These are phyloP conservation scores for Eucalyptus curtisii DNA, from an alignment of 345 rosid species.

Conservation along the genomic window DNA sequence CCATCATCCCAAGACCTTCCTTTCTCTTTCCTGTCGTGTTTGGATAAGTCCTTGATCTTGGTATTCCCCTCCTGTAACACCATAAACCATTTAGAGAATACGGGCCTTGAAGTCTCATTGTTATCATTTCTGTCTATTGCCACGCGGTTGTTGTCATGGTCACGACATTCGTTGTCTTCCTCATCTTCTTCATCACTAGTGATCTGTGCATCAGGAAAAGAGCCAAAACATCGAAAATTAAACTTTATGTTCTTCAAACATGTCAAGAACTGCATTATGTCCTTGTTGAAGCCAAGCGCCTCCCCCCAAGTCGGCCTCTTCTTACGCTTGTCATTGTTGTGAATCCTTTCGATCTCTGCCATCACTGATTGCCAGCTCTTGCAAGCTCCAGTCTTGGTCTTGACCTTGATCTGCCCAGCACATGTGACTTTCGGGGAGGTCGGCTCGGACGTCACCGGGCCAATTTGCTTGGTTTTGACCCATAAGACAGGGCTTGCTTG, in stretches of 20 bases:
- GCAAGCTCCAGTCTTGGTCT: constrained; percentile 36
- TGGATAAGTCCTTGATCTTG: neutral
- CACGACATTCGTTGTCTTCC: constrained; percentile 4
- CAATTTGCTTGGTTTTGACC: constrained; percentile 54
- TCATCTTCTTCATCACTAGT: constrained; percentile 11
- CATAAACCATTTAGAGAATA: constrained; percentile 36
- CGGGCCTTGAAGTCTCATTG: constrained; percentile 7
- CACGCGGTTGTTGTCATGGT: neutral
- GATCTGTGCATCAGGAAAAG: constrained; percentile 11
- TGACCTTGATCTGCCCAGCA: constrained; percentile 88
- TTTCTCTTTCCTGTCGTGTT: neutral
- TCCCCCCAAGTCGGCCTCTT: constrained; percentile 13
- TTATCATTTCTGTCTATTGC: neutral
- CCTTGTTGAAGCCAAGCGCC: constrained; percentile 21
- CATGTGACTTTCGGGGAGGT: constrained; percentile 91
- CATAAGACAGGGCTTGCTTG: constrained; percentile 50
- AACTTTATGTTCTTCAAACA: constrained; percentile 21
- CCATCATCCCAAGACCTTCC: neutral
- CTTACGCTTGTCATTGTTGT: constrained; percentile 3
- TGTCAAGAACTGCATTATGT: constrained; percentile 26
- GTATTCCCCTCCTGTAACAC: constrained; percentile 20
- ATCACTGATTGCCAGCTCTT: constrained; percentile 52
- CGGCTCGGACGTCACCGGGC: constrained; percentile 50
- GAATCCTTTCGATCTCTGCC: constrained; percentile 13
- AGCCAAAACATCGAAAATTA: constrained; percentile 25